A percentile compares a stretch with the other conserved stretches of the same genome.
phyloP scores from a whole-genome alignment of 2,329 filamentous ascomycete species.

The Talaromyces albobiverticillius region DNA sequence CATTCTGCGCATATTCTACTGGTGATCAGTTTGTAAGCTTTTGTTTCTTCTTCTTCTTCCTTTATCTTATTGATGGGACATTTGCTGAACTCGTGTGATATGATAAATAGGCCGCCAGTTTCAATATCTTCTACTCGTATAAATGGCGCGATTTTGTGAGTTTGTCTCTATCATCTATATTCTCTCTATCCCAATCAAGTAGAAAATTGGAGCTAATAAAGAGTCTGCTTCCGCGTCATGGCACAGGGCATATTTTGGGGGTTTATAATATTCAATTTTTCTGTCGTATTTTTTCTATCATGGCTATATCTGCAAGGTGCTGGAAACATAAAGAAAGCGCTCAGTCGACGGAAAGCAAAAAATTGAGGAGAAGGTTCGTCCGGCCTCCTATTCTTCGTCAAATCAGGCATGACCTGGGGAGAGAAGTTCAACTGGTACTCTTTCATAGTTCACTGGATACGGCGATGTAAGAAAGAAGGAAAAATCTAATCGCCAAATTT shows the following conservation, averaged over 20 bases:
- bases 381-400: not conserved
- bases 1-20: conserved; percentile 61
- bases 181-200: too few species aligned
- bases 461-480: too few species aligned
- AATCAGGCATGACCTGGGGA: not conserved
- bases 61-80: not conserved
- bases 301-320: conserved; percentile 52
- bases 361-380: conserved; percentile 9
- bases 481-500: too few species aligned
- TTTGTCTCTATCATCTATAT: conserved; percentile 3
- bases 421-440: too few species aligned
- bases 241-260: conserved; percentile 58
- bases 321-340: conserved; percentile 25
- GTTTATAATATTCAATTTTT: conserved; percentile 65
- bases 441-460: too few species aligned
- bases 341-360: conserved; percentile 26
- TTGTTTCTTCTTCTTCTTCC: too few species aligned
- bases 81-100: not conserved
- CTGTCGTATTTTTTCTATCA: conserved; percentile 50
- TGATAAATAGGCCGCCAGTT: conserved; percentile 36
- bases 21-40: conserved; percentile 59
- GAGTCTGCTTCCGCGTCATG: too few species aligned
- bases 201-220: not conserved
- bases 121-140: conserved; percentile 60
- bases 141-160: conserved; percentile 63